Evolutionary conservation across 2,329 filamentous ascomycete species (phyloP).

Genomic region (Clarireedia hainanense): DNA sequence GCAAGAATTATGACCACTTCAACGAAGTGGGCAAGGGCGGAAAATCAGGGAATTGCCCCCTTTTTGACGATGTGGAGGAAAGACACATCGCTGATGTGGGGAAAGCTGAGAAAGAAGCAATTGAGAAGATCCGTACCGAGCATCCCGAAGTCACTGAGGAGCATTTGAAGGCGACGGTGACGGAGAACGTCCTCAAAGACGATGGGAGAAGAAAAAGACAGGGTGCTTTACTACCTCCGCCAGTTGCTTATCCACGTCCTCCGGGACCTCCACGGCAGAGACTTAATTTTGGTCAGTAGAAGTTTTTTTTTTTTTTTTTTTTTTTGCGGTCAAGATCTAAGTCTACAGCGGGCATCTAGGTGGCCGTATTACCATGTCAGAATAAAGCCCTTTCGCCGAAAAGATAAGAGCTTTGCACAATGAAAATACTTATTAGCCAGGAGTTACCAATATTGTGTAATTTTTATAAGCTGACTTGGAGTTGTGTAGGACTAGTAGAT

Average conservation of each 20-base stretch:
- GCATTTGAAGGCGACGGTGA: conserved; percentile 51
- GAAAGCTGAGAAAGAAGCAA: conserved; percentile 50
- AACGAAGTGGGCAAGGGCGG: conserved; percentile 45
- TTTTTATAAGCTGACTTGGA: too few species aligned
- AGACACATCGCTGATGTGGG: conserved; percentile 57
- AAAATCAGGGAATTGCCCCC: conserved; percentile 49
- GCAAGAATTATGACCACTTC: conserved; percentile 60
- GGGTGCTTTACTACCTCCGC: conserved; percentile 1
- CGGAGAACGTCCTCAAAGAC: conserved; percentile 41
- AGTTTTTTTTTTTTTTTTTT: too few species aligned
- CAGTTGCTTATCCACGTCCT: background rate
- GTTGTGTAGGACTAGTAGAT: too few species aligned
- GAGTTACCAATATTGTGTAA: too few species aligned
- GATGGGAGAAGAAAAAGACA: conserved; percentile 27
- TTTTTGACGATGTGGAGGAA: conserved; percentile 54
- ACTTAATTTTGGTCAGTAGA: too few species aligned
- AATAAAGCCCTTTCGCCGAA: too few species aligned
- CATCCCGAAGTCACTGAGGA: conserved; percentile 54
- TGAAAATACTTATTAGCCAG: too few species aligned
- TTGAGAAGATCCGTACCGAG: conserved; percentile 45
- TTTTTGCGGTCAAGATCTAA: too few species aligned
- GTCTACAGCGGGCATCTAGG: too few species aligned
- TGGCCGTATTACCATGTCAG: too few species aligned
- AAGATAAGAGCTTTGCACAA: too few species aligned
- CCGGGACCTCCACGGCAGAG: too few species aligned